Percentiles rank a stretch among this genome's conserved stretches.
phyloP scores from a whole-genome alignment of 2,329 filamentous ascomycete species.

The Penicillium digitatum region DNA sequence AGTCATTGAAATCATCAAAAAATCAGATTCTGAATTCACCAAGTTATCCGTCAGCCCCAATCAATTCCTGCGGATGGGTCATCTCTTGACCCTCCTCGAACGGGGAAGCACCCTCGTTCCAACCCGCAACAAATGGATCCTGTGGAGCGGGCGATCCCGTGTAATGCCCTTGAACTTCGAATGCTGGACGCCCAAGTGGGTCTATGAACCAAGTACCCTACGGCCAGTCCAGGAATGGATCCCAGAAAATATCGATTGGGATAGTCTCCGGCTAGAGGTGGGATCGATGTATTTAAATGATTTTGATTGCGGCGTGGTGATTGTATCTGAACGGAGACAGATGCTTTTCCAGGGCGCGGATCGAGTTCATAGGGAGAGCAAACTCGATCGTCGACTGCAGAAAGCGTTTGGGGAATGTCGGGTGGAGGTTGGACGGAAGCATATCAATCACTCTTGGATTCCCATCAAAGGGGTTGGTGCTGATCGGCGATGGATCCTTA shows the following conservation, averaged over 20 bases:
- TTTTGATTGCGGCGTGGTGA: slow-evolving; percentile 5
- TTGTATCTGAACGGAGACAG: slow-evolving; percentile 8
- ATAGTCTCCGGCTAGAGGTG: slow-evolving; percentile 8
- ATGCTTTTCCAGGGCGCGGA: slow-evolving; percentile 3
- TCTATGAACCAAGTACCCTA: slow-evolving; percentile 3
- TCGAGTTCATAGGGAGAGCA: slow-evolving; percentile 4
- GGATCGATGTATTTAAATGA: slow-evolving; percentile 9
- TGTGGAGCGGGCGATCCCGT: slow-evolving; percentile 7
- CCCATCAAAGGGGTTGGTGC: slow-evolving; percentile 7
- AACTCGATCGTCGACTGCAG: slow-evolving; percentile 2
- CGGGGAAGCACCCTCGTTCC: slow-evolving; percentile 4
- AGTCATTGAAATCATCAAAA: slow-evolving; percentile 7
- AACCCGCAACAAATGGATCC: slow-evolving; percentile 9
- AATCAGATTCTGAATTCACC: slow-evolving; percentile 5
- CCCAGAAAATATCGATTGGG: slow-evolving; percentile 8
- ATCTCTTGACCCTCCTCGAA: slow-evolving; percentile 1
- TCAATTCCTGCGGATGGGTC: background rate
- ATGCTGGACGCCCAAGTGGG: slow-evolving; percentile 5
- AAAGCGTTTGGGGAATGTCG: background rate
- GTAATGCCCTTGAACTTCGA: slow-evolving; percentile 7
- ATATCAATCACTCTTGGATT: slow-evolving; percentile 5
- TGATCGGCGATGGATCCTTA: slow-evolving; percentile 1
- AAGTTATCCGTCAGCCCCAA: background rate
- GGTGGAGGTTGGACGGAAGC: slow-evolving; percentile 6
- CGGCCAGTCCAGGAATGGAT: slow-evolving; percentile 3